These are phyloP conservation scores for Eucalyptus pumila DNA, from an alignment of 345 rosid species.

Conservation along the genomic window DNA sequence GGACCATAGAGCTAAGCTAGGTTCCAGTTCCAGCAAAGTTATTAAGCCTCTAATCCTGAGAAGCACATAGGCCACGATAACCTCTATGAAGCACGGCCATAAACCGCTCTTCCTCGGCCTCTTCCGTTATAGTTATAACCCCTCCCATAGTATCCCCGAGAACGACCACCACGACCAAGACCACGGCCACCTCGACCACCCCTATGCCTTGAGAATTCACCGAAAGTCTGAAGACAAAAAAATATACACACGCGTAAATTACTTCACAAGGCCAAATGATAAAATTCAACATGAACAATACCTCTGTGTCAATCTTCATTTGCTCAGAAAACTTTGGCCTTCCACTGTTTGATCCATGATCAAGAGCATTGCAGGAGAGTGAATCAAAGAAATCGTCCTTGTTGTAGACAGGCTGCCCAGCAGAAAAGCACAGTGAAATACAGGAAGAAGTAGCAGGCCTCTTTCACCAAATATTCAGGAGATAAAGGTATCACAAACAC, in stretches of 20 bases:
- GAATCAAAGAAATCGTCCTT: slow-evolving; percentile 94
- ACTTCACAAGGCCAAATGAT: too few species aligned
- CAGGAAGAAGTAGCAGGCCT: background rate
- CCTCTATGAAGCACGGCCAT: slow-evolving; percentile 3
- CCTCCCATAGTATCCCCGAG: slow-evolving; percentile 37
- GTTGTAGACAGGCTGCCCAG: slow-evolving; percentile 60
- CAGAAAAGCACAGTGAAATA: background rate
- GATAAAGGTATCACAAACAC: background rate
- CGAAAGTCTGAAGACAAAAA: slow-evolving; percentile 42
- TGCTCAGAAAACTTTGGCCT: slow-evolving; percentile 83
- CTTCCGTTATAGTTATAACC: slow-evolving; percentile 20
- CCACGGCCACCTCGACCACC: slow-evolving; percentile 43
- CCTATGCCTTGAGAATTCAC: slow-evolving; percentile 46
- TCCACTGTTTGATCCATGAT: slow-evolving; percentile 41
- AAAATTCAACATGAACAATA: background rate
- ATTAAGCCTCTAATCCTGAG: background rate
- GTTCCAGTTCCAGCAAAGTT: background rate
- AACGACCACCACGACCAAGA: slow-evolving; percentile 16
- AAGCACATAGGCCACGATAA: background rate
- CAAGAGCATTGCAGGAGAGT: slow-evolving; percentile 44
- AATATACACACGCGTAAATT: background rate
- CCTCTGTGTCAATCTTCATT: slow-evolving; percentile 85
- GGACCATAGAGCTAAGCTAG: background rate
- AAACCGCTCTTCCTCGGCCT: slow-evolving; percentile 19
- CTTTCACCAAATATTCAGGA: background rate